phyloP scores from a whole-genome alignment of 306 rosid genomes.

The Chamaecrista fasciculata region DNA sequence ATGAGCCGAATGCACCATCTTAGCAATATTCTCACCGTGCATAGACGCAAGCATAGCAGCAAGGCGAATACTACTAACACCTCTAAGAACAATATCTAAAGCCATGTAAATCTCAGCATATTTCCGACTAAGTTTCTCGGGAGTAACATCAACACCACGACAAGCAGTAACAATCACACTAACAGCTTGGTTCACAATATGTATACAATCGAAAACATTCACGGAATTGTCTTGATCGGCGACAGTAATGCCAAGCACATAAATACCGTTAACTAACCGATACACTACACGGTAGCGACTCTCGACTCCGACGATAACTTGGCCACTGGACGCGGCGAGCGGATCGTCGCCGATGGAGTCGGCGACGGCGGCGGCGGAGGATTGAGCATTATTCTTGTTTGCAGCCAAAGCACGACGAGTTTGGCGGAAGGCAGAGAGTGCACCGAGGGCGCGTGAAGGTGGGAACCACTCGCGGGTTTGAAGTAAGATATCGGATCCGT shows the following conservation, averaged over 20 bases:
- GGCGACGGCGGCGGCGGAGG: slow-evolving; percentile 34
- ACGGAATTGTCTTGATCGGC: slow-evolving; percentile 80
- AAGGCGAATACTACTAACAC: slow-evolving; percentile 80
- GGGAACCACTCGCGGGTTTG: slow-evolving; percentile 80
- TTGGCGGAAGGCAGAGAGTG: slow-evolving; percentile 66
- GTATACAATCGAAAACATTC: slow-evolving; percentile 86
- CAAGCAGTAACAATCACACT: slow-evolving; percentile 84
- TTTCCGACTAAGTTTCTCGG: slow-evolving; percentile 84
- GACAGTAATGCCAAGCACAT: slow-evolving; percentile 84
- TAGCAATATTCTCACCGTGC: slow-evolving; percentile 91
- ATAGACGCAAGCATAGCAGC: slow-evolving; percentile 88
- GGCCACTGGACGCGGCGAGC: slow-evolving; percentile 86
- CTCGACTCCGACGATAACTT: slow-evolving; percentile 88
- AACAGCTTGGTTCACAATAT: slow-evolving; percentile 89
- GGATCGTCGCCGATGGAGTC: slow-evolving; percentile 65
- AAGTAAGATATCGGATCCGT: slow-evolving; percentile 67
- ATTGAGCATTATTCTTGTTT: slow-evolving; percentile 21
- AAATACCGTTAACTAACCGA: slow-evolving; percentile 85
- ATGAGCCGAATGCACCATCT: slow-evolving; percentile 88
- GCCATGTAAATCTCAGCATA: slow-evolving; percentile 98
- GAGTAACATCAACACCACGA: slow-evolving; percentile 92
- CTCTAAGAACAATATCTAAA: slow-evolving; percentile 82
- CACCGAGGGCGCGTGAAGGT: slow-evolving; percentile 60
- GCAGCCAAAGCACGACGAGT: slow-evolving; percentile 51
- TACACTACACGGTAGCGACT: slow-evolving; percentile 86